These are phyloP conservation scores for Diaporthe capsici DNA, from an alignment of 2,329 filamentous ascomycete species.

Conservation along the genomic window DNA sequence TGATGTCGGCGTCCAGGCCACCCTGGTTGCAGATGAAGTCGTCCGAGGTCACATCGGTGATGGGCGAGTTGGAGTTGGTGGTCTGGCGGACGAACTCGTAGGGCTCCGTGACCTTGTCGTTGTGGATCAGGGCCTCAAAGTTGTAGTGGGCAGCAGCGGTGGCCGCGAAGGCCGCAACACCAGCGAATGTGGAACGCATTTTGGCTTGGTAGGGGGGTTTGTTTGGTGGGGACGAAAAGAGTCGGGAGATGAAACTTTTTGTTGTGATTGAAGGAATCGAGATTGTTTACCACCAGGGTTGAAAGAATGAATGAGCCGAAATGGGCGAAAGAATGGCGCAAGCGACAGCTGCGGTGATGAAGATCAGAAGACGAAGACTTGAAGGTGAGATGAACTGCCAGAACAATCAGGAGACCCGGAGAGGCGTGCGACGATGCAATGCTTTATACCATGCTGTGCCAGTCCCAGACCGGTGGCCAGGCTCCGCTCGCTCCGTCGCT, in stretches of 20 bases:
- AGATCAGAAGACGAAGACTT: constrained; percentile 32
- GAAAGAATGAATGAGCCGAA: constrained; percentile 20
- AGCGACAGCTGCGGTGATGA: constrained; percentile 36
- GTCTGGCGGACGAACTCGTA: constrained; percentile 45
- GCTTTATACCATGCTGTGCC: constrained; percentile 28
- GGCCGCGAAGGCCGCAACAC: constrained; percentile 38
- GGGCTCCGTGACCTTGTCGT: constrained; percentile 43
- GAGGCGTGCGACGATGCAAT: constrained; percentile 16
- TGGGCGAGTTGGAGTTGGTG: constrained; percentile 53
- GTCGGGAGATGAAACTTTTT: constrained; percentile 7
- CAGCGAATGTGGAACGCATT: constrained; percentile 41
- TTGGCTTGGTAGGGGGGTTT: constrained; percentile 19
- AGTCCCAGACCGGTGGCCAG: not conserved
- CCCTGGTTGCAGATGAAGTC: constrained; percentile 58
- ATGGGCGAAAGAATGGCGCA: constrained; percentile 37
- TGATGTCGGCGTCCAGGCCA: constrained; percentile 53
- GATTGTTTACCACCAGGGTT: constrained; percentile 37
- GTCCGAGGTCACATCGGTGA: constrained; percentile 55
- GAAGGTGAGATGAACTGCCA: constrained; percentile 30
- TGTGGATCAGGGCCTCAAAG: constrained; percentile 44
- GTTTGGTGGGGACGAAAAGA: constrained; percentile 7
- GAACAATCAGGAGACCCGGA: not conserved
- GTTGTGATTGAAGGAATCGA: not conserved
- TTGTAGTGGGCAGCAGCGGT: constrained; percentile 43
- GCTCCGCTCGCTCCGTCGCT: constrained; percentile 8